Evolutionary conservation across 768 basidiomycete species (phyloP).

Genomic region (Mycena vulgaris): DNA sequence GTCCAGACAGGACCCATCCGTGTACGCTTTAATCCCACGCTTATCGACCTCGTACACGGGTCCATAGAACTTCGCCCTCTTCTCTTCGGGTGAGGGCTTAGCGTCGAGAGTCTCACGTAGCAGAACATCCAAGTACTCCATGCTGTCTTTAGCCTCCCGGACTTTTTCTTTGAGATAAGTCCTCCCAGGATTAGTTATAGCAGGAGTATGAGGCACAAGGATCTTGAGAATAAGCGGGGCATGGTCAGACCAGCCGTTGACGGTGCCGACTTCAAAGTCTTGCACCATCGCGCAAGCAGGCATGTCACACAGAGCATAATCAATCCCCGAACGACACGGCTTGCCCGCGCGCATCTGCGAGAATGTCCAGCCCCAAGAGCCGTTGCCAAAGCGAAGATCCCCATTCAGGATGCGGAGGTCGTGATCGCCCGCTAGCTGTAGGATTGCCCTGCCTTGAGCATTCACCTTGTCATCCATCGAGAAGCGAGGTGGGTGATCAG

Average conservation of each 20-base stretch:
- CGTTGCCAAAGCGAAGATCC: not conserved
- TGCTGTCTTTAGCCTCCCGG: not conserved
- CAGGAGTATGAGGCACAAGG: not conserved
- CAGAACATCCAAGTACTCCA: not conserved
- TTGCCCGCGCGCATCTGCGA: not conserved
- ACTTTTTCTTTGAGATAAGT: not conserved
- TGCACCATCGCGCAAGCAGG: not conserved
- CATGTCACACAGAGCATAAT: slow-evolving; percentile 1
- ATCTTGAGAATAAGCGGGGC: not conserved
- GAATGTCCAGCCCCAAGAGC: slow-evolving; percentile 13
- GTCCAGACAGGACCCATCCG: slow-evolving; percentile 22
- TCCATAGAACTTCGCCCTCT: not conserved
- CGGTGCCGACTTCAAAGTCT: not conserved
- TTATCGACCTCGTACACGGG: not conserved
- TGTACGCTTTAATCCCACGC: not conserved
- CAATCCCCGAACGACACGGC: not conserved
- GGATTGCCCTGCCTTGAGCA: not conserved
- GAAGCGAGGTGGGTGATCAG: not conserved
- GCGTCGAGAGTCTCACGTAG: not conserved
- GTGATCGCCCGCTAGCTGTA: not conserved
- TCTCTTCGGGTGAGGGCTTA: not conserved
- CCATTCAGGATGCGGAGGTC: not conserved
- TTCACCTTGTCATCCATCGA: not conserved
- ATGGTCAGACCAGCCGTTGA: not conserved
- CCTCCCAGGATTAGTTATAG: not conserved